Evolutionary conservation across 2,329 filamentous ascomycete species (phyloP), one percentile per base, ranked within the genome.

Genomic region (Fusarium piperis): DNA sequence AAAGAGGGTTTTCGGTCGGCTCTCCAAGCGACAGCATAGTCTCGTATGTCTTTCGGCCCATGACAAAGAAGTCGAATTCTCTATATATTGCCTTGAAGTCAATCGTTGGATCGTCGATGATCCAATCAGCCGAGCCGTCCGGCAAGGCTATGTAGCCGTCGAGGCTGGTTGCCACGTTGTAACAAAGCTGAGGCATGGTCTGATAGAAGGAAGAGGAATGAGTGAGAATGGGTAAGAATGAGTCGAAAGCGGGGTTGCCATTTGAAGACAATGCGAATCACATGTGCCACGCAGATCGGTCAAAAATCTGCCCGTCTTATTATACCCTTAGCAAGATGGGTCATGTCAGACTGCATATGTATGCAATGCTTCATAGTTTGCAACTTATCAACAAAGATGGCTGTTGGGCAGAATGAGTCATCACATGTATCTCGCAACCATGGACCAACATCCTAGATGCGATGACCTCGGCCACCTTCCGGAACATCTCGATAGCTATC

Each of bases 41-140:
- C 18, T 82, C 69, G 61, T 80, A 82, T 0, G 80, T 81, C 62
- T 77, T 80, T 20, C 81, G 79, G 3, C 80, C 81, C 79, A 82
- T 82, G 69, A 82, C 33, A 36, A 80, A 80, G 8, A 57, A 65
- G 38, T 75, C 74, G 56, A 81, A 82, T 8, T 79, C 61, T 1
- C 70, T 67, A 59, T 80, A 80, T 0, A 82, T 75, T 0, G 73
- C 61, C 0, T 67, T 62, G n/a, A 82, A 82, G 56, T 81, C 77
- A 35, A 82, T 80, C 46, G 64, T 71, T 0, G 63, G 9, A 65
- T 81, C 81, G 2, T 78, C 55, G 13, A 78, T 62, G 44, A 81
- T 81, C 78, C 80, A 81, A 33, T 66, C 20, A 11, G 76, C 72
- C 7, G 77, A 78, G 3, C 71, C 72, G n/a, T 81, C 74, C 0